Conservation (phyloP, 345 rosid species). For the Jatropha curcas region DNA sequence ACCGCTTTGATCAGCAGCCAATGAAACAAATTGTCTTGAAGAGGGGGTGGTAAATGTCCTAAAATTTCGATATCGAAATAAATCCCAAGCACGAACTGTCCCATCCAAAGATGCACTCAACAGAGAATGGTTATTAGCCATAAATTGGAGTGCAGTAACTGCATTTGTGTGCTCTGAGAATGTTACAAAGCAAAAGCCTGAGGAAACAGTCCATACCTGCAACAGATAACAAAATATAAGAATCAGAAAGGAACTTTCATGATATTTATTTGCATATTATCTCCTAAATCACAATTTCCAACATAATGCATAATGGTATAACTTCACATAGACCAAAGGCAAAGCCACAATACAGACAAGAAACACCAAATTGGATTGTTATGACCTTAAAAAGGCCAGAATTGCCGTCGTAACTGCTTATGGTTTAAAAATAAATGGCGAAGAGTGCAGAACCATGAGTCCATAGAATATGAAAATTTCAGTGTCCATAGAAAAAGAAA, state of each 20-base stretch:
- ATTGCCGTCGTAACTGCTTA: too few relatives aligned
- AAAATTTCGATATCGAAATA: constrained; percentile 84
- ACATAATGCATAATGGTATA: background rate
- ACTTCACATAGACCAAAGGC: background rate
- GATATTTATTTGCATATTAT: constrained; percentile 9
- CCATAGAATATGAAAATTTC: background rate
- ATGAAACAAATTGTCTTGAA: constrained; percentile 91
- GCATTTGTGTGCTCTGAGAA: constrained; percentile 94
- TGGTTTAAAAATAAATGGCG: background rate
- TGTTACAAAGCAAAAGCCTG: constrained; percentile 96
- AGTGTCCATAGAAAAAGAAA: background rate
- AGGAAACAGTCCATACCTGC: constrained; percentile 91
- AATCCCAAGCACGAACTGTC: constrained; percentile 99
- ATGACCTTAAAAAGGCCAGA: too few relatives aligned
- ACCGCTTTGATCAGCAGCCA: constrained; percentile 91
- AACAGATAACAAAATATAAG: constrained; percentile 7
- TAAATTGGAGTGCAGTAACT: constrained; percentile 92
- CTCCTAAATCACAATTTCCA: background rate
- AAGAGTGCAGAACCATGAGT: background rate
- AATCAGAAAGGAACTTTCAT: background rate
- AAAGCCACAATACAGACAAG: background rate
- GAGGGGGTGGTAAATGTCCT: constrained; percentile 93
- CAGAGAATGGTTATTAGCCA: constrained; percentile 88
- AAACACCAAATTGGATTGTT: background rate
- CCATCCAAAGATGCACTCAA: constrained; percentile 95